Evolutionary conservation across 768 basidiomycete species (phyloP).

Genomic region (Coprinellus micaceus): DNA sequence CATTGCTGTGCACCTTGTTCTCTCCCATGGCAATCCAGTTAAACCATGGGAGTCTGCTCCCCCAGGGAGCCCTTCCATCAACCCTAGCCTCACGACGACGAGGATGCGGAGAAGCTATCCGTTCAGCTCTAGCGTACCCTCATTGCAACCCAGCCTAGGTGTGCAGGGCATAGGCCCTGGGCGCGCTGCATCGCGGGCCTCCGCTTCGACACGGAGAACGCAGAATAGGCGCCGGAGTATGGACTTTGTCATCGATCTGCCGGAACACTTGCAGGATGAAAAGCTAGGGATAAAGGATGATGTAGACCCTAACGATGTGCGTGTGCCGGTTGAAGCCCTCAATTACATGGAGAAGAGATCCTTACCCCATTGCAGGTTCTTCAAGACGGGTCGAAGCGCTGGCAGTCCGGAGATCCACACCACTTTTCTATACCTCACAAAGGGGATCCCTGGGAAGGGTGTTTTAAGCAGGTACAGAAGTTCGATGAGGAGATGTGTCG

Average conservation of each 20-base stretch:
- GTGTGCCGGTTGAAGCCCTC: too few relatives aligned
- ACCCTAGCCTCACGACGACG: too few relatives aligned
- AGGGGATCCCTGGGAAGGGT: conserved; percentile 17
- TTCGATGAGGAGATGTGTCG: conserved; percentile 13
- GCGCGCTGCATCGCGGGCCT: neutral
- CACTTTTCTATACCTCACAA: conserved; percentile 7
- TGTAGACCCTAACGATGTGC: neutral
- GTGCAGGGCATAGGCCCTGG: neutral
- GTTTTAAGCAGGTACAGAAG: conserved; percentile 14
- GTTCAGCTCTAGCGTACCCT: too few relatives aligned
- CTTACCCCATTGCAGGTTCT: neutral
- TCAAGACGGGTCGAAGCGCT: neutral
- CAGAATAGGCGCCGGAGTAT: neutral
- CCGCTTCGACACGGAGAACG: neutral
- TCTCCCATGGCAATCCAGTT: too few relatives aligned
- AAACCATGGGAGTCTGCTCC: too few relatives aligned
- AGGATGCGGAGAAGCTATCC: too few relatives aligned
- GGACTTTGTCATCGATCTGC: neutral
- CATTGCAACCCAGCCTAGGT: too few relatives aligned
- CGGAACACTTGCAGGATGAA: neutral
- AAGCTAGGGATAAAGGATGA: neutral
- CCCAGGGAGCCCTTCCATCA: too few relatives aligned
- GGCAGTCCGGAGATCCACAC: conserved; percentile 8
- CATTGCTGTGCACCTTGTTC: too few relatives aligned
- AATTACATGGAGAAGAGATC: too few relatives aligned